Conservation (phyloP, 1,139 yeast species). For the Tardiomyces depauwii region DNA sequence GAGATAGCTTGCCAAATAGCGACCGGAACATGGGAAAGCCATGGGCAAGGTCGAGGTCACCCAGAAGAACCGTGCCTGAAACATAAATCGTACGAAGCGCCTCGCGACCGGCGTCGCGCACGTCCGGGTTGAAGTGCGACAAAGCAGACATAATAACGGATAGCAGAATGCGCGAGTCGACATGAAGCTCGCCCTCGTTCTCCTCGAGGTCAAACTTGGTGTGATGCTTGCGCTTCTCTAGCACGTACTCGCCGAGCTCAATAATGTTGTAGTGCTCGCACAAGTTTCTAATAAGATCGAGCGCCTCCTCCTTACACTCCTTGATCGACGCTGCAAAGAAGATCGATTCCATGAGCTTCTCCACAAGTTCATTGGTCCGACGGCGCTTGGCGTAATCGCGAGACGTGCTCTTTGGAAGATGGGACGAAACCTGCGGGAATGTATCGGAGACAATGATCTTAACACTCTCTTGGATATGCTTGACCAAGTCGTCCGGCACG, state of each 20-base stretch:
- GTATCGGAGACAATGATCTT: slow-evolving; percentile 42
- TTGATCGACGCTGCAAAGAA: slow-evolving; percentile 61
- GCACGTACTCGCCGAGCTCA: slow-evolving; percentile 62
- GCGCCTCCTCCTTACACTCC: slow-evolving; percentile 63
- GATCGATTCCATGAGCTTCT: slow-evolving; percentile 50
- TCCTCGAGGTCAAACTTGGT: slow-evolving; percentile 66
- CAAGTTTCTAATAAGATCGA: slow-evolving; percentile 46
- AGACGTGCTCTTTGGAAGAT: slow-evolving; percentile 8
- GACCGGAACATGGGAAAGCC: slow-evolving; percentile 66
- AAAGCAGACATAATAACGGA: slow-evolving; percentile 72
- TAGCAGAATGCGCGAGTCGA: slow-evolving; percentile 60
- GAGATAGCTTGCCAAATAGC: slow-evolving; percentile 73
- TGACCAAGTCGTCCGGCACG: slow-evolving; percentile 46
- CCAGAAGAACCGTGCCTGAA: slow-evolving; percentile 58
- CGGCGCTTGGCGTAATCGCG: slow-evolving; percentile 8
- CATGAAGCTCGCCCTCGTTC: slow-evolving; percentile 62
- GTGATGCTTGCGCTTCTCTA: slow-evolving; percentile 58
- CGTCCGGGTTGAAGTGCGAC: slow-evolving; percentile 63
- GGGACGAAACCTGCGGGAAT: slow-evolving; percentile 23
- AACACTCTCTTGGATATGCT: slow-evolving; percentile 34
- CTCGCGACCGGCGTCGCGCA: slow-evolving; percentile 58
- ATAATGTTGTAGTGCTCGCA: slow-evolving; percentile 72
- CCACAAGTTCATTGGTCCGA: slow-evolving; percentile 38
- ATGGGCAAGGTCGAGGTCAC: slow-evolving; percentile 47
- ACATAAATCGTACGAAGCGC: slow-evolving; percentile 53